Percentiles rank a stretch among this genome's conserved stretches.
Conservation (phyloP, 2,329 filamentous ascomycete species). For the Nemania serpens region DNA sequence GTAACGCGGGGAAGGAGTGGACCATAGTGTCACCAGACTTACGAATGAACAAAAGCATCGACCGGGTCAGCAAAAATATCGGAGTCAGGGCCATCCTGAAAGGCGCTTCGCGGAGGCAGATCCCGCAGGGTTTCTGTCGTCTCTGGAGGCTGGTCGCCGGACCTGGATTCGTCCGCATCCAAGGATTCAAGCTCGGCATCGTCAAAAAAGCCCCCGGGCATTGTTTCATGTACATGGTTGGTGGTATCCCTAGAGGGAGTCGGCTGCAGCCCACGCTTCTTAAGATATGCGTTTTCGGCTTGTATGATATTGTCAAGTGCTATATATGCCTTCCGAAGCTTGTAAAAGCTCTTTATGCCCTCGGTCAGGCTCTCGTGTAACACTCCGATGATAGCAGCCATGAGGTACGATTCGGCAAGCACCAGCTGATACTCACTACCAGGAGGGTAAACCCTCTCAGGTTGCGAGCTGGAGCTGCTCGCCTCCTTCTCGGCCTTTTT, state of each 20-base stretch:
- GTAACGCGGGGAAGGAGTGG: not conserved
- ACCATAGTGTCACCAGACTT: constrained; percentile 13
- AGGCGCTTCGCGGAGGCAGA: constrained; percentile 4
- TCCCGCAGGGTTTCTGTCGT: not conserved
- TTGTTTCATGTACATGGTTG: constrained; percentile 29
- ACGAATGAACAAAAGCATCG: constrained; percentile 78
- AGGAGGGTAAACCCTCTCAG: constrained; percentile 68
- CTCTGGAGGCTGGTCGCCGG: constrained; percentile 47
- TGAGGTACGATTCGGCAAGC: constrained; percentile 83
- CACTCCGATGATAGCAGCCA: constrained; percentile 85
- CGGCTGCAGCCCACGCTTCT: constrained; percentile 41
- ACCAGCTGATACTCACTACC: constrained; percentile 88
- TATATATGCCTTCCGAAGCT: constrained; percentile 84
- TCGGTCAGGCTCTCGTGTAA: constrained; percentile 93
- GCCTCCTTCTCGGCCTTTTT: constrained; percentile 72
- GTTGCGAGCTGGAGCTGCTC: constrained; percentile 17
- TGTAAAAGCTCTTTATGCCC: constrained; percentile 89
- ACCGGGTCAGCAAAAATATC: constrained; percentile 73
- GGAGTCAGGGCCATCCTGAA: constrained; percentile 57
- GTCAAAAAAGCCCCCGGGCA: constrained; percentile 31
- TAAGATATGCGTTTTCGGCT: constrained; percentile 66
- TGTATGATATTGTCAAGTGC: constrained; percentile 80
- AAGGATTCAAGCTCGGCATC: constrained; percentile 55
- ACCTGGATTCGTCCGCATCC: constrained; percentile 57
- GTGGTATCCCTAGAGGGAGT: constrained; percentile 26